Evolutionary conservation across 768 basidiomycete species (phyloP).

Genomic region (Tricholoma terreum): DNA sequence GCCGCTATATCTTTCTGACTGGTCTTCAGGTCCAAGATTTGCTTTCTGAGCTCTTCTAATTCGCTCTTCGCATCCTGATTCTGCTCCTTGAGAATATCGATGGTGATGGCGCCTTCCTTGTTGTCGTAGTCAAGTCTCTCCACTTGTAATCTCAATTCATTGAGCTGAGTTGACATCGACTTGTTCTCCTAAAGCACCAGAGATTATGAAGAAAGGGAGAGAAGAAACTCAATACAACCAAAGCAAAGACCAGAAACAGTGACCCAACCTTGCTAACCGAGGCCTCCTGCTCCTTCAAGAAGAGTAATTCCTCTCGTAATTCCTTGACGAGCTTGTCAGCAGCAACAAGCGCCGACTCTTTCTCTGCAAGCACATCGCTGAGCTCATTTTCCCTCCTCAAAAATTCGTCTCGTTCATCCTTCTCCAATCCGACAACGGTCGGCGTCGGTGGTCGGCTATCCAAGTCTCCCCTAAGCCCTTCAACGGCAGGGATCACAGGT

Average conservation of each 20-base stretch:
- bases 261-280: conserved; percentile 64
- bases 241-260: neutral
- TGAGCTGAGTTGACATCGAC: conserved; percentile 87
- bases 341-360: conserved; percentile 73
- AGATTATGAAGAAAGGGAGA: neutral
- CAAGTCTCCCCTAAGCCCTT: conserved; percentile 67
- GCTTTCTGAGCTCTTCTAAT: conserved; percentile 84
- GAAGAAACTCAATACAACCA: neutral
- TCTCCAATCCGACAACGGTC: conserved; percentile 81
- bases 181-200: conserved; percentile 75
- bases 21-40: conserved; percentile 72
- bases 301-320: conserved; percentile 81
- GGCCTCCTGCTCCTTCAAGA: conserved; percentile 89
- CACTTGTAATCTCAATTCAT: conserved; percentile 87
- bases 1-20: conserved; percentile 81
- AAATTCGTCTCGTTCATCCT: conserved; percentile 98
- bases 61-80: conserved; percentile 83
- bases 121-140: conserved; percentile 94
- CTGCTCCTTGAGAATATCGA: conserved; percentile 95
- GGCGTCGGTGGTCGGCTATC: conserved; percentile 92
- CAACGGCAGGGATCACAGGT: conserved; percentile 68
- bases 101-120: conserved; percentile 89
- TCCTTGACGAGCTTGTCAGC: conserved; percentile 88
- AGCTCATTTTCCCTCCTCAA: conserved; percentile 94
- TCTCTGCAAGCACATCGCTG: conserved; percentile 89